Percentiles rank a stretch among this genome's conserved stretches.
Conservation (phyloP, 2,329 filamentous ascomycete species). For the Gnomoniopsis sp. region DNA sequence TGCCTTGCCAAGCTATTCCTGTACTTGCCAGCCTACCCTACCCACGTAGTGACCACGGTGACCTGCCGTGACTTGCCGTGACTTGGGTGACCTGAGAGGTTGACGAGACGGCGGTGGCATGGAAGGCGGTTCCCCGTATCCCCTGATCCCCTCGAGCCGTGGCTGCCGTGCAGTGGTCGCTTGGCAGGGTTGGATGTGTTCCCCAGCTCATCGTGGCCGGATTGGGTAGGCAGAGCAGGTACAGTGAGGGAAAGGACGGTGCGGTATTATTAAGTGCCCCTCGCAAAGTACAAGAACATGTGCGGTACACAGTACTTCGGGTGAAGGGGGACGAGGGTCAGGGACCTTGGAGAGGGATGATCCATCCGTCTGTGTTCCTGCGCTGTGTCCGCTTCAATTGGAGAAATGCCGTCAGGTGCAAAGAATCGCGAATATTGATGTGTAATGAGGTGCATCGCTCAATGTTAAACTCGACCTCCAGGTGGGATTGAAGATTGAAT, state of each 20-base stretch:
- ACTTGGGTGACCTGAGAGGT: not conserved
- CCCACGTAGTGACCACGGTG: too few relatives aligned
- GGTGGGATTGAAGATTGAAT: constrained; percentile 3
- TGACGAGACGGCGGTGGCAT: not conserved
- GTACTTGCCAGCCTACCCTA: too few relatives aligned
- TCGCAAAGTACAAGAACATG: not conserved
- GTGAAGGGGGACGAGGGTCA: not conserved
- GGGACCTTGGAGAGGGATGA: not conserved
- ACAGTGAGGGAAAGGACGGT: not conserved
- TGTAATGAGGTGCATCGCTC: constrained; percentile 17
- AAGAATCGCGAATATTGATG: constrained; percentile 11
- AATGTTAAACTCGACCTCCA: constrained; percentile 4
- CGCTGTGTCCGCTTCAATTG: not conserved
- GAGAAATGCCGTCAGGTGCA: not conserved
- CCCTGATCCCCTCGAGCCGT: not conserved
- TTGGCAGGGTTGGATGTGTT: not conserved
- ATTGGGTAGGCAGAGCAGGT: not conserved
- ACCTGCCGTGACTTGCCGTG: too few relatives aligned
- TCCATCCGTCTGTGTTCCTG: not conserved
- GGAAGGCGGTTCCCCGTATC: not conserved
- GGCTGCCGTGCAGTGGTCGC: not conserved
- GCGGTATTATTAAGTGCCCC: not conserved
- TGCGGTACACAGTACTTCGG: not conserved
- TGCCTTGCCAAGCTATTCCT: too few relatives aligned
- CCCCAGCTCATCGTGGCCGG: not conserved